Evolutionary conservation across 306 rosid species (phyloP), one percentile per base, ranked within the genome.

Genomic region (Medicago truncatula): DNA sequence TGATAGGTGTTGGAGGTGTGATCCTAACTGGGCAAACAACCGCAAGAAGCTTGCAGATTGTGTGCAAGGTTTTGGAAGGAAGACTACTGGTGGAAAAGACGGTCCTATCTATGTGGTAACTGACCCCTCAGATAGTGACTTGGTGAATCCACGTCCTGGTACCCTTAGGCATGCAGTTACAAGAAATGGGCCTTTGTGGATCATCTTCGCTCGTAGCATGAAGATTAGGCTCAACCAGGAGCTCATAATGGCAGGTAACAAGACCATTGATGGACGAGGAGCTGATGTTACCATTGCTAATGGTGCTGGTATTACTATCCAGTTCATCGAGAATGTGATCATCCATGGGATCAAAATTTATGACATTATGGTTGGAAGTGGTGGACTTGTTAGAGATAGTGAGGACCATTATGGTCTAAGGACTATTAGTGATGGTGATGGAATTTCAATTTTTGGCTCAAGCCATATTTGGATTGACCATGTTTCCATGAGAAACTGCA

Each of bases 201-300:
- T 94, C 71, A 88, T 20, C 73, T 94, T 94, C 36, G 43, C 65
- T 0, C 64, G 9, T 9, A 86, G 79, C 93, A 90, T 94, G 98
- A 44, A 58, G 14, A 90, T 94, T 57, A 82, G 76, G 84, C 89
- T 88, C 31, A 67, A 6, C 23, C 88, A 91, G 59, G 98, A 94
- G 81, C 89, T 94, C 36, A 83, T 94, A 5, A 54, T 94, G 79
- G 7, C 80, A 0, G 18, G 86, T 13, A 40, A 94, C 82, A 91
- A 91, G 88, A 91, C 98, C 75, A 91, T 94, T 58, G 98, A 94
- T 76, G 97, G 85, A 6, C 75, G 98, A 52, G 96, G 98, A 52
- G 87, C 47, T 54, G 75, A 71, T 36, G 61, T 94, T 6, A 13
- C 25, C 52, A 87, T 94, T 61, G n/a, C 84, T 1, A 11, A 14